phyloP scores from a whole-genome alignment of 768 basidiomycete species.

The Cubamyces sp. region DNA sequence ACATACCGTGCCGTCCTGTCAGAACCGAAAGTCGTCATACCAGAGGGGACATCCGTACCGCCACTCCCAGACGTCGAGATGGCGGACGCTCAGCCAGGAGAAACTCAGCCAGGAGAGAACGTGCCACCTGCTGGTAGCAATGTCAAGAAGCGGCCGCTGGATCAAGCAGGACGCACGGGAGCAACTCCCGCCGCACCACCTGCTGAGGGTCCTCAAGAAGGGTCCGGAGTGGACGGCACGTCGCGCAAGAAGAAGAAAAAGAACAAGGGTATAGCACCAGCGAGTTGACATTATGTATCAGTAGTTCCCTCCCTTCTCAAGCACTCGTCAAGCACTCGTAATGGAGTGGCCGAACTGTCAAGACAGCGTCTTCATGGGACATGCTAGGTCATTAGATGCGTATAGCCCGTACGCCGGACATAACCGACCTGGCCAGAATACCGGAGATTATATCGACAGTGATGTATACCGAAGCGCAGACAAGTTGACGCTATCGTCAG shows the following conservation, averaged over 20 bases:
- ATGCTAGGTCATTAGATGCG: too few relatives aligned
- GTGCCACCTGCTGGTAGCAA: not conserved
- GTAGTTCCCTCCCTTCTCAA: too few relatives aligned
- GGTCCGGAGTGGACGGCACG: slow-evolving; percentile 5
- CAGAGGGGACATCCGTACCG: slow-evolving; percentile 26
- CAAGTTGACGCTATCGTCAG: too few relatives aligned
- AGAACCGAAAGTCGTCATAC: slow-evolving; percentile 69
- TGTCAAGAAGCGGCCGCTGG: slow-evolving; percentile 18
- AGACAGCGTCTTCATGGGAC: too few relatives aligned
- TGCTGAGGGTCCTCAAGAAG: not conserved
- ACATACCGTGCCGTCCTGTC: slow-evolving; percentile 82
- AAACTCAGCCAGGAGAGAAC: not conserved
- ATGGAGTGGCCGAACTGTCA: too few relatives aligned
- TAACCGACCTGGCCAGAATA: too few relatives aligned
- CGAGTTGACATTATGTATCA: not conserved
- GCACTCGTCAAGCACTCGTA: too few relatives aligned
- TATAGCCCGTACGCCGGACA: too few relatives aligned
- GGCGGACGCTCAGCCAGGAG: not conserved
- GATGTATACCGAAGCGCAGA: too few relatives aligned
- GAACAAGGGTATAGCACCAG: not conserved
- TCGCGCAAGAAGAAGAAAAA: slow-evolving; percentile 32
- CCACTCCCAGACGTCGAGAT: slow-evolving; percentile 6
- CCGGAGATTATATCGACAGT: too few relatives aligned
- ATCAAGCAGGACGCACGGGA: slow-evolving; percentile 6
- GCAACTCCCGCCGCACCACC: not conserved